phyloP scores from a whole-genome alignment of 345 rosid genomes.

The Streptanthus diversifolius region DNA sequence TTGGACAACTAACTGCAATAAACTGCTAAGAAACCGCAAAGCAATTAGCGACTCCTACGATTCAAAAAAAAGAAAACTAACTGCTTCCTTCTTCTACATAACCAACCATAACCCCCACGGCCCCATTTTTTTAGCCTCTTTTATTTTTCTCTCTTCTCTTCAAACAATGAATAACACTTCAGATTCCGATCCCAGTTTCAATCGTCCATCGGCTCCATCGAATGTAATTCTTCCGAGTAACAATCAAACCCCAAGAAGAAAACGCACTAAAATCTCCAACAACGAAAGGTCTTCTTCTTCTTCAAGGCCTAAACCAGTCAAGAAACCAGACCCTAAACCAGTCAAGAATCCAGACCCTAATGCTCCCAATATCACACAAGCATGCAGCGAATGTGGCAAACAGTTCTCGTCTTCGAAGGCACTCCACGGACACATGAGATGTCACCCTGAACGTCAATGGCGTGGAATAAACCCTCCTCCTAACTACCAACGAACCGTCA shows the following conservation, averaged over 20 bases:
- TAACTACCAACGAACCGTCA: constrained; percentile 10
- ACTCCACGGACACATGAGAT: constrained; percentile 87
- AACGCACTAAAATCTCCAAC: constrained; percentile 37
- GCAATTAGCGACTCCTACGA: constrained; percentile 3
- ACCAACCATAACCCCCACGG: constrained; percentile 30
- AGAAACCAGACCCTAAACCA: constrained; percentile 51
- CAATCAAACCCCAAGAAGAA: constrained; percentile 40
- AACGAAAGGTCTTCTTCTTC: constrained; percentile 12
- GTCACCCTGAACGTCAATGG: constrained; percentile 87
- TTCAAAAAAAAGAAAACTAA: background rate
- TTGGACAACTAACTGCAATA: constrained; percentile 26
- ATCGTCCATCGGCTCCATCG: constrained; percentile 10
- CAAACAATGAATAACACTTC: constrained; percentile 20
- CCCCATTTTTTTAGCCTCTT: background rate
- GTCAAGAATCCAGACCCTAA: constrained; percentile 52
- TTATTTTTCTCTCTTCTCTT: background rate
- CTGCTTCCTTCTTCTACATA: constrained; percentile 27
- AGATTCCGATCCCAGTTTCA: constrained; percentile 25
- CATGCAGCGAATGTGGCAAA: constrained; percentile 82
- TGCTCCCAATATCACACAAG: constrained; percentile 53
- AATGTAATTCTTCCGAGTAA: constrained; percentile 7
- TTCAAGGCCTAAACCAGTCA: constrained; percentile 23
- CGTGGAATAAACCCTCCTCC: constrained; percentile 65
- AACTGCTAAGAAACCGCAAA: constrained; percentile 15
- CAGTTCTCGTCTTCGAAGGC: constrained; percentile 81